A percentile compares a stretch with the other conserved stretches of the same genome.
These are phyloP conservation scores for Parmales sp. DNA, from an alignment of 108 stramenopile genomes.

Conservation along the genomic window DNA sequence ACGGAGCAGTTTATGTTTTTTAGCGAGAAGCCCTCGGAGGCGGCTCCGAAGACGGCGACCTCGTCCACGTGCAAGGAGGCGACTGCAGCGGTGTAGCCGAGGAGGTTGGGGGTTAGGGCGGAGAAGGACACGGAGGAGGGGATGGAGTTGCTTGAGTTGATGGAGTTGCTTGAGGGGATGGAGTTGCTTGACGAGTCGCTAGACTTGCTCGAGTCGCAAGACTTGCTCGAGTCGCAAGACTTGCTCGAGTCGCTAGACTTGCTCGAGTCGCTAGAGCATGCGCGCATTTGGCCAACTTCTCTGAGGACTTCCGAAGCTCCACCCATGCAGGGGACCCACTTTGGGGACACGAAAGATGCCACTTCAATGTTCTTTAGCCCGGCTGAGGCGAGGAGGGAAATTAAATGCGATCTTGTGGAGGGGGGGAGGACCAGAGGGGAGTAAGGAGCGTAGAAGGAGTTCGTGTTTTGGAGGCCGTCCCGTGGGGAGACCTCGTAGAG, in stretches of 20 bases:
- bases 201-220: too few relatives aligned
- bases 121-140: slow-evolving; percentile 27
- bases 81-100: slow-evolving; percentile 48
- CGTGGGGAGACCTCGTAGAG: too few relatives aligned
- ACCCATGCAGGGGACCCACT: slow-evolving; percentile 80
- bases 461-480: too few relatives aligned
- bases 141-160: slow-evolving; percentile 10
- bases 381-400: slow-evolving; percentile 32
- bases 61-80: slow-evolving; percentile 31
- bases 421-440: neutral
- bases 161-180: too few relatives aligned
- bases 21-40: slow-evolving; percentile 66
- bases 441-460: too few relatives aligned
- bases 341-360: slow-evolving; percentile 71
- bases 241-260: too few relatives aligned
- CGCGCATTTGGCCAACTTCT: too few relatives aligned
- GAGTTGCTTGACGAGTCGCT: too few relatives aligned
- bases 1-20: slow-evolving; percentile 75
- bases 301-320: slow-evolving; percentile 48
- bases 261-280: too few relatives aligned
- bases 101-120: slow-evolving; percentile 58
- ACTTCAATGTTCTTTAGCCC: slow-evolving; percentile 62
- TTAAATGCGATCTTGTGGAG: neutral
- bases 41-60: slow-evolving; percentile 75
- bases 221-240: too few relatives aligned